Conservation (phyloP, 805 yeast species). For the Zygotorulaspora chibaensis region DNA sequence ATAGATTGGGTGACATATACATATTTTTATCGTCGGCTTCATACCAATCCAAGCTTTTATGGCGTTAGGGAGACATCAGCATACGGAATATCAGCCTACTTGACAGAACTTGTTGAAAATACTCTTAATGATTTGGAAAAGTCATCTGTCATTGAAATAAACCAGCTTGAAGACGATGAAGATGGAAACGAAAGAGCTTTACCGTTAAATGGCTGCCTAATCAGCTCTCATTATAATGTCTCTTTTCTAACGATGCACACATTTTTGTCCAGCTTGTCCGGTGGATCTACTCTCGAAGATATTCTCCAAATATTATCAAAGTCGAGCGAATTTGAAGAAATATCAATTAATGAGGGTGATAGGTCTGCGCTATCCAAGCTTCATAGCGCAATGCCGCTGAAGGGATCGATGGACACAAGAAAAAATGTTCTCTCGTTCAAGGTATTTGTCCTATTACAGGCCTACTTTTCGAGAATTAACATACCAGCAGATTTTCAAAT, state of each 20-base stretch:
- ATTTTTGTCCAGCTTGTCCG: slow-evolving; percentile 47
- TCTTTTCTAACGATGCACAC: slow-evolving; percentile 64
- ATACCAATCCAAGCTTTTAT: slow-evolving; percentile 82
- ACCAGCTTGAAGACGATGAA: slow-evolving; percentile 34
- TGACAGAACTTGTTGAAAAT: slow-evolving; percentile 79
- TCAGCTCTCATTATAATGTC: slow-evolving; percentile 69
- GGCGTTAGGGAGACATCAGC: slow-evolving; percentile 65
- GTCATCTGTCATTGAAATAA: slow-evolving; percentile 58
- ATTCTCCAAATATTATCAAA: slow-evolving; percentile 62
- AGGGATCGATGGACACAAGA: slow-evolving; percentile 35
- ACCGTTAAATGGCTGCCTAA: slow-evolving; percentile 67
- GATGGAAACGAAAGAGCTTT: slow-evolving; percentile 41
- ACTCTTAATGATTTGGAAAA: slow-evolving; percentile 59
- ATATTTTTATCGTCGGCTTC: slow-evolving; percentile 75
- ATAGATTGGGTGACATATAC: slow-evolving; percentile 87
- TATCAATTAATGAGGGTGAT: slow-evolving; percentile 65
- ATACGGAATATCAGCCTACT: slow-evolving; percentile 68
- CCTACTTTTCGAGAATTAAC: slow-evolving; percentile 65
- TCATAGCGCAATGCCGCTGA: slow-evolving; percentile 60
- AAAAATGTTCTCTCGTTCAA: slow-evolving; percentile 56
- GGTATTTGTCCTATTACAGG: slow-evolving; percentile 71
- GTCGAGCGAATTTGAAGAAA: slow-evolving; percentile 66
- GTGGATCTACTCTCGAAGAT: slow-evolving; percentile 53
- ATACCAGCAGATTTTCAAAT: slow-evolving; percentile 57
- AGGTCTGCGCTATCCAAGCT: slow-evolving; percentile 43